These are phyloP conservation scores for Raffaelea arxii DNA, from an alignment of 2,329 filamentous ascomycete genomes.

Conservation along the genomic window DNA sequence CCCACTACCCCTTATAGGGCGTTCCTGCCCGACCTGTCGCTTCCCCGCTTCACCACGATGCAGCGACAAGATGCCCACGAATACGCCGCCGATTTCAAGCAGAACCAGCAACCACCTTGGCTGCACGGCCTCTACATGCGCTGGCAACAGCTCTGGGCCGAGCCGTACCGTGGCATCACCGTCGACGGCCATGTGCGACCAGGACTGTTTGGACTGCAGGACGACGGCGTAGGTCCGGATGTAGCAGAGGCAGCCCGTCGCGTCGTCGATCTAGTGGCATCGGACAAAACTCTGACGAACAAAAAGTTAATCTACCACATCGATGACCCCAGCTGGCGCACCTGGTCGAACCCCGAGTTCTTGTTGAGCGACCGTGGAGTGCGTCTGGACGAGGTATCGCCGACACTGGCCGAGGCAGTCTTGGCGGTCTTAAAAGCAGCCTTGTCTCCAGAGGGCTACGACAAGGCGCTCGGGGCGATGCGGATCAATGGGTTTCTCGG, in stretches of 20 bases:
- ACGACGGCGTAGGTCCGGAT: constrained; percentile 58
- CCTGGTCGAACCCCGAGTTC: constrained; percentile 65
- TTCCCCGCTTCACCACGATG: constrained; percentile 53
- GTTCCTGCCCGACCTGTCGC: constrained; percentile 52
- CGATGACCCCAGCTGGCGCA: constrained; percentile 62
- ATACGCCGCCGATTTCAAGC: constrained; percentile 52
- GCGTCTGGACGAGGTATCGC: constrained; percentile 51
- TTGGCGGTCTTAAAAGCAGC: constrained; percentile 46
- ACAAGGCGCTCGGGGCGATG: constrained; percentile 61
- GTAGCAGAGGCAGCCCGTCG: constrained; percentile 33
- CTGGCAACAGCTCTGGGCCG: constrained; percentile 48
- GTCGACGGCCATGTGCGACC: constrained; percentile 47
- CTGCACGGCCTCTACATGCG: constrained; percentile 50
- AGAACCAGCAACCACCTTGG: constrained; percentile 54
- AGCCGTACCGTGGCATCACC: constrained; percentile 64
- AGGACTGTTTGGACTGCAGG: constrained; percentile 47
- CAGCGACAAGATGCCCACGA: constrained; percentile 51
- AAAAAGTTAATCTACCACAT: constrained; percentile 47
- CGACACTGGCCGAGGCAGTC: constrained; percentile 35
- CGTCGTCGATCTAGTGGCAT: no score
- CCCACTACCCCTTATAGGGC: constrained; percentile 35
- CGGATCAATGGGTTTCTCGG: constrained; percentile 68
- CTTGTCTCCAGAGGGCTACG: constrained; percentile 60
- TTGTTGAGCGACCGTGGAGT: constrained; percentile 59
- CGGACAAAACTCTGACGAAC: constrained; percentile 32